phyloP scores from a whole-genome alignment of 164 flowering plant genomes.

The Liquidambar formosana region DNA sequence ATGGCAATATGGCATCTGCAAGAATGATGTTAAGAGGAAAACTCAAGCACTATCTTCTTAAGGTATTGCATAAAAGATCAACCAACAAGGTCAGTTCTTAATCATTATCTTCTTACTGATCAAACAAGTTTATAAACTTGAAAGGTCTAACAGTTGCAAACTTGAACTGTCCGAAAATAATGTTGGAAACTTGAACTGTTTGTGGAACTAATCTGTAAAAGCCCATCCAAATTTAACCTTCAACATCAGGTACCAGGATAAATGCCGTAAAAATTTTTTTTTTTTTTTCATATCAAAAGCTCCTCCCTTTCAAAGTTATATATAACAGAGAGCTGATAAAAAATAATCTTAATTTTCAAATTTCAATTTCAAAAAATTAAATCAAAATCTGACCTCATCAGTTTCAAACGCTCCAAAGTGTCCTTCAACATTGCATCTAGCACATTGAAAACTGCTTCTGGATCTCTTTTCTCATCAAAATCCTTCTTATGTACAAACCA shows the following conservation, averaged over 20 bases:
- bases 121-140: background rate
- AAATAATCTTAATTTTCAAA: background rate
- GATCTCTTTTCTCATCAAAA: slow-evolving; percentile 26
- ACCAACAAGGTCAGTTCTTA: background rate
- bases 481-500: slow-evolving; percentile 28
- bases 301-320: background rate
- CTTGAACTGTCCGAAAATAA: no score
- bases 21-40: background rate
- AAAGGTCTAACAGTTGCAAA: no score
- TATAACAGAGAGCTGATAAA: no score
- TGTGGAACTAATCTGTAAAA: background rate
- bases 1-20: background rate
- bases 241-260: no score
- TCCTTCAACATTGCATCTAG: slow-evolving; percentile 57
- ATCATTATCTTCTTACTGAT: background rate
- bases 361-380: background rate
- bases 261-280: no score
- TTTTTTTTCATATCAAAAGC: background rate
- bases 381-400: slow-evolving; percentile 46
- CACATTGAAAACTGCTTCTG: slow-evolving; percentile 49
- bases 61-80: background rate
- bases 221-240: background rate
- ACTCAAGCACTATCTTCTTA: background rate
- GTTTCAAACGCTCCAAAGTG: slow-evolving; percentile 61
- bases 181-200: background rate